Conservation (phyloP, 179 eudicot genomes). For the Patellifolia procumbens region DNA sequence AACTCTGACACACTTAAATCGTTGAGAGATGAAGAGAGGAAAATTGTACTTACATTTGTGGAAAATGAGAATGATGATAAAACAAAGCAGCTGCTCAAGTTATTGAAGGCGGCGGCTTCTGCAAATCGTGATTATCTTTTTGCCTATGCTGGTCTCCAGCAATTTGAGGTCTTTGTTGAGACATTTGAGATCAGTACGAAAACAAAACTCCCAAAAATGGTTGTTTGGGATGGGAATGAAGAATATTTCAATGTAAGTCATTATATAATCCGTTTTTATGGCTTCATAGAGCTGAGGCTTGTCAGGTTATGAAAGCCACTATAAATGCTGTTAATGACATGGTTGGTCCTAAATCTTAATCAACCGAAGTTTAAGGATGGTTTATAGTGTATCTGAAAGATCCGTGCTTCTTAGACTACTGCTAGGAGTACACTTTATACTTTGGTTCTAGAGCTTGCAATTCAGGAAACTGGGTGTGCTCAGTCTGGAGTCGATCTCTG, state of each 20-base stretch:
- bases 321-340: neutral
- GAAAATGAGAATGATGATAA: slow-evolving; percentile 62
- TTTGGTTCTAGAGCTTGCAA: too few species aligned
- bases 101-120: slow-evolving; percentile 89
- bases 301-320: neutral
- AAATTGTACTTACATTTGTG: slow-evolving; percentile 70
- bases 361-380: neutral
- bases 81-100: slow-evolving; percentile 57
- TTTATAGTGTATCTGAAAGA: too few species aligned
- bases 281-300: neutral
- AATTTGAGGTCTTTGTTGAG: slow-evolving; percentile 71
- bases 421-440: too few species aligned
- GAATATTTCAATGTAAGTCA: slow-evolving; percentile 70
- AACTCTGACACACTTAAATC: slow-evolving; percentile 60
- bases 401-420: too few species aligned
- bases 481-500: too few species aligned
- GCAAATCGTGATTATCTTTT: slow-evolving; percentile 87
- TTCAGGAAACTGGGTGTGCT: too few species aligned
- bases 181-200: slow-evolving; percentile 63
- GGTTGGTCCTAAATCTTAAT: neutral
- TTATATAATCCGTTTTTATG: neutral
- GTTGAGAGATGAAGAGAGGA: slow-evolving; percentile 77
- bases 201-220: slow-evolving; percentile 79
- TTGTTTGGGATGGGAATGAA: slow-evolving; percentile 93
- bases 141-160: slow-evolving; percentile 78